Evolutionary conservation across 2,329 filamentous ascomycete genomes (phyloP).

Genomic region (Trichoderma sp.): DNA sequence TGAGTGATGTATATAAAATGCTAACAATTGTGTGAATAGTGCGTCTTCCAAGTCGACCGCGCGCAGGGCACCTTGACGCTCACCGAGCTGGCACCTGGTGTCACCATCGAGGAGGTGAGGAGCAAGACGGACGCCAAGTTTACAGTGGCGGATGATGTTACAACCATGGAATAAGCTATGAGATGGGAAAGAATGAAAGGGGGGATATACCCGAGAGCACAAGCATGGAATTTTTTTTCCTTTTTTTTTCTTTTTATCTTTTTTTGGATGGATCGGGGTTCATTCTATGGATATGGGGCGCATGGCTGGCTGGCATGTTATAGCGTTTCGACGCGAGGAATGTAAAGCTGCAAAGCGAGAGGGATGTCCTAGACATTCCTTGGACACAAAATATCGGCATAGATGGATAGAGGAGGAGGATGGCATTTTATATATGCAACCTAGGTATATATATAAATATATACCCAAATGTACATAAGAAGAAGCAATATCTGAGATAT

Average conservation of each 20-base stretch:
- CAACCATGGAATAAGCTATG: conserved; percentile 39
- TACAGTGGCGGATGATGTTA: conserved; percentile 55
- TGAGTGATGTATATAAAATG: neutral
- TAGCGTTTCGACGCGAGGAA: neutral
- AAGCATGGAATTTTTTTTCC: neutral
- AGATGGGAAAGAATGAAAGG: neutral
- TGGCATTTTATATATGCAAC: neutral
- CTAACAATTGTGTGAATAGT: conserved; percentile 40
- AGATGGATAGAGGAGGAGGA: neutral
- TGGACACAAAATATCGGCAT: neutral
- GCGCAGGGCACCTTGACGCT: conserved; percentile 60
- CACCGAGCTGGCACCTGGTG: conserved; percentile 67
- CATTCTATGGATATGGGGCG: neutral
- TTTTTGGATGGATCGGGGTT: neutral
- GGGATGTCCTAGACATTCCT: neutral
- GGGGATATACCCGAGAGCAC: neutral
- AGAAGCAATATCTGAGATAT: neutral
- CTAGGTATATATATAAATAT: neutral
- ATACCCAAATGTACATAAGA: too few relatives aligned
- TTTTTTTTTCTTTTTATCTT: neutral
- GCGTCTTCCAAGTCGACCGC: conserved; percentile 68
- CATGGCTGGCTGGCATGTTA: neutral
- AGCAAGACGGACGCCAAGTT: conserved; percentile 70
- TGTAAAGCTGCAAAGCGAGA: neutral
- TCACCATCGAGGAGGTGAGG: conserved; percentile 65